phyloP scores from a whole-genome alignment of 805 yeast genomes.

The Wickerhamiella occidentalis region DNA sequence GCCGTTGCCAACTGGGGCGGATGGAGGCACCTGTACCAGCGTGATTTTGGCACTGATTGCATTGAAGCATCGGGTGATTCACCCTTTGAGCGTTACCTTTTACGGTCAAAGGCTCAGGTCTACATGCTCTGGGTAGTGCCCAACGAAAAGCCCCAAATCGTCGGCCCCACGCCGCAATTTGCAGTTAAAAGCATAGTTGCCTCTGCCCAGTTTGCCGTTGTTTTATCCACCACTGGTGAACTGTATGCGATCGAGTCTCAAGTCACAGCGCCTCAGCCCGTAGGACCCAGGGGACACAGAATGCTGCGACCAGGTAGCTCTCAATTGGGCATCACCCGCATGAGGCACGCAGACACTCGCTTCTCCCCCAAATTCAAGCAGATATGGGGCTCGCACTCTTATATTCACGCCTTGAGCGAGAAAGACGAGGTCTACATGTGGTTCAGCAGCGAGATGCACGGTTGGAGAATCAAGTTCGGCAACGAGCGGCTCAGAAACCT shows the following conservation, averaged over 20 bases:
- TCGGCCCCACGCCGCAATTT: constrained; percentile 10
- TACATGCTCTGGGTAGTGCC: constrained; percentile 9
- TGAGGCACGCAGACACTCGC: constrained; percentile 6
- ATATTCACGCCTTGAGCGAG: constrained; percentile 7
- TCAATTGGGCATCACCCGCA: constrained; percentile 1
- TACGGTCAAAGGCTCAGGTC: constrained; percentile 7
- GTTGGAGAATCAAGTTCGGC: constrained; percentile 3
- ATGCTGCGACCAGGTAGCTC: constrained; percentile 1
- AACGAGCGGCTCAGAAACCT: neutral
- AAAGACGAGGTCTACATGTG: constrained; percentile 6
- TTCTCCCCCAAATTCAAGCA: constrained; percentile 3
- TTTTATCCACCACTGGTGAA: constrained; percentile 2
- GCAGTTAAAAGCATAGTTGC: constrained; percentile 2
- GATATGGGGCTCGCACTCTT: constrained; percentile 9
- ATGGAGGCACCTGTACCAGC: constrained; percentile 5
- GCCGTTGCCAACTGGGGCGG: constrained; percentile 6
- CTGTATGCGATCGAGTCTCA: constrained; percentile 7
- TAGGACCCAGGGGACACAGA: constrained; percentile 2
- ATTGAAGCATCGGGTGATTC: neutral
- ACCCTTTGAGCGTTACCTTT: constrained; percentile 8
- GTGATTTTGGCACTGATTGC: neutral
- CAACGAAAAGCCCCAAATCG: constrained; percentile 8
- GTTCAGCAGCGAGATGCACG: constrained; percentile 9
- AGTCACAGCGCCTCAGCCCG: constrained; percentile 2
- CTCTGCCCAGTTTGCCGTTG: constrained; percentile 1